Percentiles rank a stretch among this genome's conserved stretches.
Evolutionary conservation across 2,329 filamentous ascomycete species (phyloP).

Genomic region (Thermoascus crustaceus): DNA sequence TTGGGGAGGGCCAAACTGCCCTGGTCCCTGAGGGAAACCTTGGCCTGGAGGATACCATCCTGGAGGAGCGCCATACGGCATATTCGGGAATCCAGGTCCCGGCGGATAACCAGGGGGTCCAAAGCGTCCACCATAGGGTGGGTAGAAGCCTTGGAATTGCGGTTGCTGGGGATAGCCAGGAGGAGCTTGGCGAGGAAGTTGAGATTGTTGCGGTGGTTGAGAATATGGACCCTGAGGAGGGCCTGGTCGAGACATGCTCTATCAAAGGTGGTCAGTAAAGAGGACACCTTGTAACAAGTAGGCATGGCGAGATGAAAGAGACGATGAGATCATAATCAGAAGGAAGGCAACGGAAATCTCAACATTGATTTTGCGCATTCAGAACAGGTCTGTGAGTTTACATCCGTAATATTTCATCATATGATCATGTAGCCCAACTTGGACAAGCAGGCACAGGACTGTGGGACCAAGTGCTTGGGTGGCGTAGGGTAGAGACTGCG

Average conservation of each 20-base stretch:
- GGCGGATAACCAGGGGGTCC: slow-evolving; percentile 44
- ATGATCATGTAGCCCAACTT: slow-evolving; percentile 19
- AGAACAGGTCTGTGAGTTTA: slow-evolving; percentile 71
- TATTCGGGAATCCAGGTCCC: slow-evolving; percentile 60
- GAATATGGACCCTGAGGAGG: slow-evolving; percentile 31
- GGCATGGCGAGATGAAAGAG: slow-evolving; percentile 8
- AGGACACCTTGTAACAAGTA: slow-evolving; percentile 4
- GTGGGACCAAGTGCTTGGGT: slow-evolving; percentile 7
- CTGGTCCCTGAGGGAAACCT: slow-evolving; percentile 61
- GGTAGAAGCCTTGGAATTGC: slow-evolving; percentile 38
- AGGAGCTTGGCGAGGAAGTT: slow-evolving; percentile 27
- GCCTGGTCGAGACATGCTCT: slow-evolving; percentile 38
- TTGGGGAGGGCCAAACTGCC: slow-evolving; percentile 55
- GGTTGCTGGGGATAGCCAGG: slow-evolving; percentile 35
- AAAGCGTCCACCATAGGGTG: slow-evolving; percentile 40
- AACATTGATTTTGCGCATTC: slow-evolving; percentile 93
- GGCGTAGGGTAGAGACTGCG: slow-evolving; percentile 7
- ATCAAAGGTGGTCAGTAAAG: slow-evolving; percentile 9
- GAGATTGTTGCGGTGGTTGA: slow-evolving; percentile 40
- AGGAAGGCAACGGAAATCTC: slow-evolving; percentile 99
- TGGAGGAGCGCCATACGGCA: slow-evolving; percentile 67
- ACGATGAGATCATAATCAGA: slow-evolving; percentile 67
- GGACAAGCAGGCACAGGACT: no score
- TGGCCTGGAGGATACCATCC: slow-evolving; percentile 75
- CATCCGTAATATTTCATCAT: slow-evolving; percentile 93